These are phyloP conservation scores for Annona squamosa DNA, from an alignment of 164 flowering plant species.

Conservation along the genomic window DNA sequence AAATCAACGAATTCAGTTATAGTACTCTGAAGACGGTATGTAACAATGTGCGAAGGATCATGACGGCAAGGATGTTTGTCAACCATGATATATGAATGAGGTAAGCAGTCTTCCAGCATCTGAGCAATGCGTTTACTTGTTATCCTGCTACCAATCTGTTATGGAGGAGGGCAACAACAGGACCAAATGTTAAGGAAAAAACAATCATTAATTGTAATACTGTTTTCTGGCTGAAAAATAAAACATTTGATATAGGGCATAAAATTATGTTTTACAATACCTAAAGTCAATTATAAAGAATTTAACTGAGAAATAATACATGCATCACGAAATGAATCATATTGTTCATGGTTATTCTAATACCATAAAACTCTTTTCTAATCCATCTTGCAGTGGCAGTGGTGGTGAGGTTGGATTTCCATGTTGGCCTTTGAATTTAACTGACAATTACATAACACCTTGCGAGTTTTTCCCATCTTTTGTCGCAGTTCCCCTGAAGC, in stretches of 20 bases:
- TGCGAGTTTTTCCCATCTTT: no score
- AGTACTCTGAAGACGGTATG: constrained; percentile 73
- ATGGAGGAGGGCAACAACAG: constrained; percentile 5
- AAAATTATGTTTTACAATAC: background rate
- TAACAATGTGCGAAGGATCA: constrained; percentile 81
- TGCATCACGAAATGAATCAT: background rate
- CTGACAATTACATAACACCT: no score
- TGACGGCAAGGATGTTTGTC: constrained; percentile 84
- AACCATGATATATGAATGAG: constrained; percentile 70
- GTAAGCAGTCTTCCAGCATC: constrained; percentile 55
- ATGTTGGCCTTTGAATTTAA: no score
- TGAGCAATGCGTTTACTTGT: constrained; percentile 82
- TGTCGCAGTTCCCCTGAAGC: no score
- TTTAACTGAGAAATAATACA: background rate
- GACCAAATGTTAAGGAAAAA: constrained; percentile 3
- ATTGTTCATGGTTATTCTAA: background rate
- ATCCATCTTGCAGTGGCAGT: no score
- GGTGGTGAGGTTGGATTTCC: no score
- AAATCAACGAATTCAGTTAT: constrained; percentile 46
- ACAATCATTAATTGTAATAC: background rate
- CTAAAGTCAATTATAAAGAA: background rate
- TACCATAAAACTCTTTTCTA: no score
- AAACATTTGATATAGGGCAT: background rate
- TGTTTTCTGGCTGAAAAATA: background rate
- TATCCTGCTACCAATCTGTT: constrained; percentile 87